phyloP scores from a whole-genome alignment of 2,329 filamentous ascomycete species.

The Ceratocystis destructans region DNA sequence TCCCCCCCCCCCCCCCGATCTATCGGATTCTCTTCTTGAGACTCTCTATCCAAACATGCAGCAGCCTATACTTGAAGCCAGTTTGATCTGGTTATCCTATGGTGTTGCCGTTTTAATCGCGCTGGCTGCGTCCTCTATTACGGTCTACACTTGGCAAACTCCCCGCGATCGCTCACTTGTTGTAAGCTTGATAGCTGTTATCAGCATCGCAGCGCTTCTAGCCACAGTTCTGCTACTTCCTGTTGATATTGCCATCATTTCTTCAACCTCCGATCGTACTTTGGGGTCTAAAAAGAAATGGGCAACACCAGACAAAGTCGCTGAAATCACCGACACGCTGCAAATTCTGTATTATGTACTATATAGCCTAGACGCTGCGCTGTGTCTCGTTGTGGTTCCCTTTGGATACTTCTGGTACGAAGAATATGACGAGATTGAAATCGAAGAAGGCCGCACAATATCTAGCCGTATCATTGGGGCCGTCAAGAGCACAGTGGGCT shows the following conservation, averaged over 20 bases:
- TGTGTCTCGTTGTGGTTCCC: constrained; percentile 80
- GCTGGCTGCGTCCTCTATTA: constrained; percentile 64
- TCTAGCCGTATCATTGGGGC: constrained; percentile 65
- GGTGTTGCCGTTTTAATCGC: constrained; percentile 66
- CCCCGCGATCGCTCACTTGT: constrained; percentile 71
- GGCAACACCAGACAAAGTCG: constrained; percentile 71
- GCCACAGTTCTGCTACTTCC: constrained; percentile 86
- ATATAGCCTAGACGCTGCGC: constrained; percentile 78
- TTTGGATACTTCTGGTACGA: constrained; percentile 99
- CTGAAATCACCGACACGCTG: constrained; percentile 64
- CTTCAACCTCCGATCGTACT: constrained; percentile 64
- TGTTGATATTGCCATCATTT: constrained; percentile 89
- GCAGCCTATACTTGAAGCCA: constrained; percentile 38
- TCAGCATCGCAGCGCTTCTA: constrained; percentile 75
- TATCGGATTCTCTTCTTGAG: background rate
- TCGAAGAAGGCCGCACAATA: constrained; percentile 61
- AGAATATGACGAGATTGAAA: constrained; percentile 85
- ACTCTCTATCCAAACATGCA: constrained; percentile 7
- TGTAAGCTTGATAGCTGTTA: constrained; percentile 71
- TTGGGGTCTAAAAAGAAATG: constrained; percentile 82
- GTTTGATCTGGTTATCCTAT: constrained; percentile 91
- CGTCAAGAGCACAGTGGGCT: constrained; percentile 78
- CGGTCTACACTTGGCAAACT: constrained; percentile 83
- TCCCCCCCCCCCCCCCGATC: background rate
- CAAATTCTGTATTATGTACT: constrained; percentile 85